Evolutionary conservation across 1,284 basidiomycete species (phyloP).

Genomic region (Trichosporon sp.): DNA sequence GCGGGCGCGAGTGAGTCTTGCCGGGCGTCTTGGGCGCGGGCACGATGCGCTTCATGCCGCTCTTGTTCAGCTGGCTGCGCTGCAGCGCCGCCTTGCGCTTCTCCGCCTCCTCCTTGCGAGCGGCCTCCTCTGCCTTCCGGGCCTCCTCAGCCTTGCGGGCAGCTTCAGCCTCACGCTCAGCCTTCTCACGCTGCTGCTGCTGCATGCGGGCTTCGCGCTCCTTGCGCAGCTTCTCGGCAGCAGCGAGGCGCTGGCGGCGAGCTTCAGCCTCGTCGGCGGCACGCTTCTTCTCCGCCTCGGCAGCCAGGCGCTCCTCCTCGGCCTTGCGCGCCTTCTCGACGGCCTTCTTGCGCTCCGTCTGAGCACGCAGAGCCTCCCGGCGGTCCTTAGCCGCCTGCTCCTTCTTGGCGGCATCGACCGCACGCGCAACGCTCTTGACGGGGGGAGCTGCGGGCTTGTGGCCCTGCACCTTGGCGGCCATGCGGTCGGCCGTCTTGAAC

Average conservation of each 20-base stretch:
- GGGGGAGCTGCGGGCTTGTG: conserved; percentile 45
- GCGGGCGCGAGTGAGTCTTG: conserved; percentile 24
- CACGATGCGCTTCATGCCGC: conserved; percentile 11
- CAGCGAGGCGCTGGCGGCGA: conserved; percentile 52
- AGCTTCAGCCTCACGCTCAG: conserved; percentile 32
- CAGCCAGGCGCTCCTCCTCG: conserved; percentile 61
- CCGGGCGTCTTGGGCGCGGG: neutral
- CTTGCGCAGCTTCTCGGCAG: conserved; percentile 42
- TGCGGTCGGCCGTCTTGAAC: conserved; percentile 34
- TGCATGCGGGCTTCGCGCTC: conserved; percentile 27
- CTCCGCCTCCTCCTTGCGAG: conserved; percentile 37
- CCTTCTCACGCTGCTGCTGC: conserved; percentile 35
- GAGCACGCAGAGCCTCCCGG: conserved; percentile 64
- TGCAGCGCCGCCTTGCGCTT: conserved; percentile 45
- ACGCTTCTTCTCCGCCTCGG: conserved; percentile 53
- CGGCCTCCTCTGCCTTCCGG: conserved; percentile 30
- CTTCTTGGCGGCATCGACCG: conserved; percentile 83
- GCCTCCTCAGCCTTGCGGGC: conserved; percentile 33
- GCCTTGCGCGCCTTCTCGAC: conserved; percentile 65
- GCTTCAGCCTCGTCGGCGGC: conserved; percentile 58
- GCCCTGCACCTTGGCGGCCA: conserved; percentile 42
- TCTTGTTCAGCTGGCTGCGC: conserved; percentile 10
- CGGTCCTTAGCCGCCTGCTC: conserved; percentile 80
- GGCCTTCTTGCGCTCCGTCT: conserved; percentile 71
- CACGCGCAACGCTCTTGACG: conserved; percentile 75